Conservation (phyloP, 2,329 filamentous ascomycete genomes). For the Pseudogymnoascus destructans region DNA sequence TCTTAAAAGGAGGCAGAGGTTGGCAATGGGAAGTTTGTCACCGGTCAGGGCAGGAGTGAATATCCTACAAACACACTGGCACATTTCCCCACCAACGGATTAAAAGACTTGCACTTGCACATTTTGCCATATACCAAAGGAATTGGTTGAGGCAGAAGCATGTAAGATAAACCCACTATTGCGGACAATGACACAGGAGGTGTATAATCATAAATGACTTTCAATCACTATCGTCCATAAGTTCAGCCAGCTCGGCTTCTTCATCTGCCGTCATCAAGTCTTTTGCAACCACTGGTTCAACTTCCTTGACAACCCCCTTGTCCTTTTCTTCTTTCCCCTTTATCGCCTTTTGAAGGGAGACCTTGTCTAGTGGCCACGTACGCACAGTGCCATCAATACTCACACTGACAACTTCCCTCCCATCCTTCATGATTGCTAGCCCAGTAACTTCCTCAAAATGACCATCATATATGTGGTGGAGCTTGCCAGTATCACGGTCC, state of each 20-base stretch:
- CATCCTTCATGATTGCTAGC: constrained; percentile 46
- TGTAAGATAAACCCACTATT: background rate
- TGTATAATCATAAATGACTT: background rate
- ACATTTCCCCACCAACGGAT: background rate
- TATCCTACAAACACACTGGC: background rate
- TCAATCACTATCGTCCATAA: constrained; percentile 67
- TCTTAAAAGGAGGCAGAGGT: background rate
- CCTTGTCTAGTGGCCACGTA: constrained; percentile 60
- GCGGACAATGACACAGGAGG: background rate
- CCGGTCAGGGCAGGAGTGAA: background rate
- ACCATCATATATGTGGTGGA: constrained; percentile 62
- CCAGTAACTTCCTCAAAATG: constrained; percentile 92
- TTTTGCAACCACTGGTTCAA: constrained; percentile 33
- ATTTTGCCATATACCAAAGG: background rate
- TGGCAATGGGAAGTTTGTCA: background rate
- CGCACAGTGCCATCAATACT: constrained; percentile 83
- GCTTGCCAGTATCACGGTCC: constrained; percentile 59
- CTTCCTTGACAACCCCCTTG: constrained; percentile 31
- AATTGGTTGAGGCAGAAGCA: background rate
- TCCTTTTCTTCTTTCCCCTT: constrained; percentile 37
- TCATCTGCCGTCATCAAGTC: constrained; percentile 70
- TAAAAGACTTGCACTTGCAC: background rate
- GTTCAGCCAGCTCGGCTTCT: constrained; percentile 78
- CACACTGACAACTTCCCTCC: constrained; percentile 56
- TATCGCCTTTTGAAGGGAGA: constrained; percentile 43